A percentile compares a stretch with the other conserved stretches of the same genome.
phyloP scores from a whole-genome alignment of 805 yeast species.

The Ogataea kodamae region DNA sequence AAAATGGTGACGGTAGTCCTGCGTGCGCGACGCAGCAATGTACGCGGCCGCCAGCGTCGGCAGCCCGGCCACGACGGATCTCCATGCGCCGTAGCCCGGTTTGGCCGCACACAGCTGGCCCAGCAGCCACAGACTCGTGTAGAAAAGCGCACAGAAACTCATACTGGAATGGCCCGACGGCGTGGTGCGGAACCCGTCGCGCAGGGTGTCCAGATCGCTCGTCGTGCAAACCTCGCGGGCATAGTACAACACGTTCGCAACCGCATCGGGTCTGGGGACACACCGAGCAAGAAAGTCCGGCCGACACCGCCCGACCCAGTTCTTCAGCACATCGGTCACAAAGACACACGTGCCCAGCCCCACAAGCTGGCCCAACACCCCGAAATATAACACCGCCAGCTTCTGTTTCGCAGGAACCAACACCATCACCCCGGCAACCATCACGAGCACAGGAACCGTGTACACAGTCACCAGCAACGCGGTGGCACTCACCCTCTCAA shows the following conservation, averaged over 20 bases:
- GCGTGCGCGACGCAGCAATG: constrained; percentile 82
- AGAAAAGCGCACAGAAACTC: constrained; percentile 66
- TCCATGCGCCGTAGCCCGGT: constrained; percentile 55
- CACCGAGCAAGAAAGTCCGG: constrained; percentile 93
- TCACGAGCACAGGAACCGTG: constrained; percentile 44
- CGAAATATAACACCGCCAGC: constrained; percentile 56
- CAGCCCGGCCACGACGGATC: constrained; percentile 47
- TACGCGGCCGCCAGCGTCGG: constrained; percentile 68
- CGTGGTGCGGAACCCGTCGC: constrained; percentile 77
- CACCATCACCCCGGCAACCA: constrained; percentile 31
- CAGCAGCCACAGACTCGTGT: constrained; percentile 57
- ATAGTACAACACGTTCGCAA: constrained; percentile 48
- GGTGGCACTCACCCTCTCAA: constrained; percentile 64
- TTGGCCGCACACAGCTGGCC: constrained; percentile 54
- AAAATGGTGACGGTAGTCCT: constrained; percentile 92
- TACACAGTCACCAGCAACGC: constrained; percentile 53
- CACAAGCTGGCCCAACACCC: constrained; percentile 62
- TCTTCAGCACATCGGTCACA: constrained; percentile 71
- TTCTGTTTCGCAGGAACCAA: constrained; percentile 51
- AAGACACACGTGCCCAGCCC: constrained; percentile 58
- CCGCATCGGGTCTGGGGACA: constrained; percentile 58
- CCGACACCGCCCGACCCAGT: constrained; percentile 83
- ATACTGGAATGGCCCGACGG: constrained; percentile 80
- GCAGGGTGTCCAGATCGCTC: constrained; percentile 37
- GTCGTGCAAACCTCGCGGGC: constrained; percentile 69